phyloP scores from a whole-genome alignment of 2,329 filamentous ascomycete genomes.

The Ophiognomonia clavigignenti-juglandacearum region DNA sequence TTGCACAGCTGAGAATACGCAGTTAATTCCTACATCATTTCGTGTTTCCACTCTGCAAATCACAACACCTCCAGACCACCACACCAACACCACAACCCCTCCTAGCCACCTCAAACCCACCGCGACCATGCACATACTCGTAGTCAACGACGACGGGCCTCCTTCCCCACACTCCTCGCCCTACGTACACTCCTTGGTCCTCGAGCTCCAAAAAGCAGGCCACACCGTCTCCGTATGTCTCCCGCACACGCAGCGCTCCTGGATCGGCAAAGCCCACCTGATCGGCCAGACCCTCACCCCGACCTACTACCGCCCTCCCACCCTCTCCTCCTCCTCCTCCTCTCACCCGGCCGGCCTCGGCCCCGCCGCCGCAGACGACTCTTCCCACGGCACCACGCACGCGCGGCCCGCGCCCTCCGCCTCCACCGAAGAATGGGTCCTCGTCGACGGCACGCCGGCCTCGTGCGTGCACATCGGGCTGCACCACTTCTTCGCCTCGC shows the following conservation, averaged over 20 bases:
- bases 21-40: no score
- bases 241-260: constrained; percentile 86
- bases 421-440: constrained; percentile 69
- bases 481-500: constrained; percentile 71
- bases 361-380: constrained; percentile 32
- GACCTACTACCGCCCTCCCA: constrained; percentile 67
- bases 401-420: constrained; percentile 46
- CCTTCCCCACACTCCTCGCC: constrained; percentile 74
- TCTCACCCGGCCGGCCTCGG: constrained; percentile 34
- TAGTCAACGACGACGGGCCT: constrained; percentile 78
- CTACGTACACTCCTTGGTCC: constrained; percentile 71
- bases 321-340: constrained; percentile 22
- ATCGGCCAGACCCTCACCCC: constrained; percentile 85
- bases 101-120: not conserved
- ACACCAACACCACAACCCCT: not conserved
- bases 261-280: constrained; percentile 98
- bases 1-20: no score
- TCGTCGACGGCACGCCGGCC: constrained; percentile 77
- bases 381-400: constrained; percentile 63
- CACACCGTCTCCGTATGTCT: constrained; percentile 90
- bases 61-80: no score
- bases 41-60: no score
- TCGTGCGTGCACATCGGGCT: constrained; percentile 79
- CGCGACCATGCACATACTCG: constrained; percentile 53
- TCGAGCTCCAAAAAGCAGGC: constrained; percentile 66